phyloP scores from a whole-genome alignment of 2,329 filamentous ascomycete genomes.

The Alternaria infectoria region DNA sequence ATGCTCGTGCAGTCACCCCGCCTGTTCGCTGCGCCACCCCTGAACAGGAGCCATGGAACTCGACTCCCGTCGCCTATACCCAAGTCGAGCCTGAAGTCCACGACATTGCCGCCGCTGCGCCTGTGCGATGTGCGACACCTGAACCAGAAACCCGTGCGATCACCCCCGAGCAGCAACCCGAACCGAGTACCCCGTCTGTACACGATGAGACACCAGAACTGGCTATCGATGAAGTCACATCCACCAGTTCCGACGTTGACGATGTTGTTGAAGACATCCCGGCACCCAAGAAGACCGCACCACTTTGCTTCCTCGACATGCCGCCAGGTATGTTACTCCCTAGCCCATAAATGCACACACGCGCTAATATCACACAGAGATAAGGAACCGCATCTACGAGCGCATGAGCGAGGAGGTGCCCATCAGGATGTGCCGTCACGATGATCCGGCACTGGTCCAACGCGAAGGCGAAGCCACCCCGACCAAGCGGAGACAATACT shows the following conservation, averaged over 20 bases:
- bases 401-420: conserved; percentile 15
- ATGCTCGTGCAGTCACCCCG: not conserved
- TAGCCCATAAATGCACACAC: not conserved
- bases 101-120: not conserved
- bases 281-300: conserved; percentile 4
- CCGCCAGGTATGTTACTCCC: conserved; percentile 8
- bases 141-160: not conserved
- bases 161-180: not conserved
- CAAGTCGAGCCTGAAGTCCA: not conserved
- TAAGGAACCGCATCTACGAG: conserved; percentile 17
- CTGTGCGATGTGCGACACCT: not conserved
- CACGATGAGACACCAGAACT: not conserved
- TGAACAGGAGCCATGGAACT: conserved; percentile 13
- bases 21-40: conserved; percentile 11
- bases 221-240: not conserved
- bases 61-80: not conserved
- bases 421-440: conserved; percentile 17
- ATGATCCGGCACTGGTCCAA: conserved; percentile 12
- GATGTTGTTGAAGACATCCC: not conserved
- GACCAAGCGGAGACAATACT: conserved; percentile 5
- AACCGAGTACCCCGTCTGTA: not conserved
- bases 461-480: not conserved
- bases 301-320: conserved; percentile 7
- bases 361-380: conserved; percentile 11
- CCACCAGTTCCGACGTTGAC: not conserved